A percentile compares a stretch with the other conserved stretches of the same genome.
phyloP scores from a whole-genome alignment of 805 yeast genomes.

The Kazachstania martiniae region DNA sequence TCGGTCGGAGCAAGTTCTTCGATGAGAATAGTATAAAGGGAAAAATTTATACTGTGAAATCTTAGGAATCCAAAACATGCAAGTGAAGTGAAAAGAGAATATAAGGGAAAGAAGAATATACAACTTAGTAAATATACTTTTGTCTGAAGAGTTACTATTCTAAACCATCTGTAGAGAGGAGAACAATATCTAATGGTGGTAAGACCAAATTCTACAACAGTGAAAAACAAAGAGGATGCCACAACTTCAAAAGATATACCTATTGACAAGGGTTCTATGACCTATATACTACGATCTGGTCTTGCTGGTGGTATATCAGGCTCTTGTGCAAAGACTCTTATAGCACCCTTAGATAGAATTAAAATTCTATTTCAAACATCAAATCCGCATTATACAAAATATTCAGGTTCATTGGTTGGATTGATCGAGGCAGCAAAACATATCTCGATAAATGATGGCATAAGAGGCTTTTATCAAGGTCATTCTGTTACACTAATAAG shows the following conservation, averaged over 20 bases:
- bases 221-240: background rate
- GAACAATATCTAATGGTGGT: too few relatives aligned
- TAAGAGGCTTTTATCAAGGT: slow-evolving; percentile 81
- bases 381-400: slow-evolving; percentile 76
- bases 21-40: too few relatives aligned
- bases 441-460: slow-evolving; percentile 61
- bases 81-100: too few relatives aligned
- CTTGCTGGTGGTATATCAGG: slow-evolving; percentile 95
- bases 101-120: too few relatives aligned
- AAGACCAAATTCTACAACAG: slow-evolving; percentile 2
- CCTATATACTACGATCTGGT: slow-evolving; percentile 76
- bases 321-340: slow-evolving; percentile 86
- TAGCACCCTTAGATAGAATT: slow-evolving; percentile 92
- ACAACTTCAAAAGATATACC: slow-evolving; percentile 3
- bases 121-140: too few relatives aligned
- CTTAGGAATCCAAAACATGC: too few relatives aligned
- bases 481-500: slow-evolving; percentile 88
- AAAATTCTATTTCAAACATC: slow-evolving; percentile 92
- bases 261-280: slow-evolving; percentile 58
- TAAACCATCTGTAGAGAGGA: too few relatives aligned
- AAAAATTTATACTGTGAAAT: too few relatives aligned
- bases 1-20: too few relatives aligned
- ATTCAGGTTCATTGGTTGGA: slow-evolving; percentile 72
- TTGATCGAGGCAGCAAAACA: slow-evolving; percentile 58
- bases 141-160: too few relatives aligned